These are phyloP conservation scores for Venustampulla echinocandica DNA, from an alignment of 495 filamentous ascomycete genomes.

Conservation along the genomic window DNA sequence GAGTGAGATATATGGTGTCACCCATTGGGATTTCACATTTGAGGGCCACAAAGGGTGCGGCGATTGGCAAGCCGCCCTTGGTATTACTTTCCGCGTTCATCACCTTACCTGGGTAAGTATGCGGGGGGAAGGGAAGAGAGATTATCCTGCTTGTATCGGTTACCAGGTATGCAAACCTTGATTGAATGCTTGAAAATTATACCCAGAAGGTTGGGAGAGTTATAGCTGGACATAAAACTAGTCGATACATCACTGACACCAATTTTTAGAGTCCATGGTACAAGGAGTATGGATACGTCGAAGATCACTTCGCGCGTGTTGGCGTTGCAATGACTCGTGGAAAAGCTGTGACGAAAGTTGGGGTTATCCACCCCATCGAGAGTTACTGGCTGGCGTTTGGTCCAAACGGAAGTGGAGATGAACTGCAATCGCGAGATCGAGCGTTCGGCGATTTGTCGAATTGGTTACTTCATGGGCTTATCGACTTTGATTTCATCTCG, in stretches of 20 bases:
- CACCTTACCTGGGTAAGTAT: slow-evolving; percentile 25
- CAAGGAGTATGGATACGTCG: slow-evolving; percentile 21
- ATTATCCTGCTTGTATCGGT: slow-evolving; percentile 23
- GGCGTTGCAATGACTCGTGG: slow-evolving; percentile 20
- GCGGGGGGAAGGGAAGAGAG: slow-evolving; percentile 23
- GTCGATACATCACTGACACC: too few species aligned
- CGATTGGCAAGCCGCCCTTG: slow-evolving; percentile 25
- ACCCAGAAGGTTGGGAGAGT: too few species aligned
- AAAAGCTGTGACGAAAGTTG: slow-evolving; percentile 16
- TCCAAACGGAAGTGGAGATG: slow-evolving; percentile 14
- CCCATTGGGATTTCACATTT: slow-evolving; percentile 24
- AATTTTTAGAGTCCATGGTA: slow-evolving; percentile 26
- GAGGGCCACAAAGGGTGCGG: slow-evolving; percentile 26
- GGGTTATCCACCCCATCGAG: slow-evolving; percentile 24
- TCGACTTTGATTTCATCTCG: slow-evolving; percentile 25
- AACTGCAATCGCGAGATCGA: slow-evolving; percentile 16
- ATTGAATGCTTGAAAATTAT: too few species aligned
- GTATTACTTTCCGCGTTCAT: slow-evolving; percentile 23
- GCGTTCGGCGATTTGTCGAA: slow-evolving; percentile 19
- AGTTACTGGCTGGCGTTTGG: slow-evolving; percentile 24
- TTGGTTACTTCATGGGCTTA: slow-evolving; percentile 21
- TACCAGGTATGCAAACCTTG: too few species aligned
- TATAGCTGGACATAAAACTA: too few species aligned
- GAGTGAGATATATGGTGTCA: slow-evolving; percentile 23
- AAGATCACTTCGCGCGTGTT: slow-evolving; percentile 23